These are phyloP conservation scores for Solanum habrochaites DNA, from an alignment of 257 asterid genomes.

Conservation along the genomic window DNA sequence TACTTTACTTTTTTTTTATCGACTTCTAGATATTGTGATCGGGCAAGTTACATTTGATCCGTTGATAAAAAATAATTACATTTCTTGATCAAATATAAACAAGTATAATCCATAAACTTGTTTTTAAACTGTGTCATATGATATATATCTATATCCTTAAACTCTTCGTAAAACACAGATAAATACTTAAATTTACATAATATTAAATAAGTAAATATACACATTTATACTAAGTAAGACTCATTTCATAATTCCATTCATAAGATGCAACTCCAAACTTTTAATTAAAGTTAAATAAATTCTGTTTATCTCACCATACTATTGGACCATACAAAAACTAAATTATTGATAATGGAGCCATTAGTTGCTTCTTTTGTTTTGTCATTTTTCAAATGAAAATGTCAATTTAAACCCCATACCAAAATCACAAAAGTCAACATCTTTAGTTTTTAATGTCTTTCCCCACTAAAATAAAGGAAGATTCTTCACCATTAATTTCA, in stretches of 20 bases:
- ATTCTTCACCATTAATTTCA: neutral
- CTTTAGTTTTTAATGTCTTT: neutral
- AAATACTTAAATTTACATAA: rapidly evolving
- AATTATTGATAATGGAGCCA: neutral
- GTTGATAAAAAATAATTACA: too few species aligned
- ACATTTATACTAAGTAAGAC: rapidly evolving
- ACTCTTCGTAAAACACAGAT: rapidly evolving
- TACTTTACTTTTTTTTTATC: neutral
- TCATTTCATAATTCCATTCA: neutral
- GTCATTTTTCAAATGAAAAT: neutral
- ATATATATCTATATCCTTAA: too few species aligned
- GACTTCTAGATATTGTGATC: neutral
- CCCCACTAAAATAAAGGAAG: neutral
- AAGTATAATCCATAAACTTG: neutral
- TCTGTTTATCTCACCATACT: neutral
- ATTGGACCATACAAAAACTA: neutral
- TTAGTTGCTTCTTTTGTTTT: neutral
- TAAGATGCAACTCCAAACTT: neutral
- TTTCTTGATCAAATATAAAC: neutral
- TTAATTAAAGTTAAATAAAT: neutral
- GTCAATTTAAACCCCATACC: neutral
- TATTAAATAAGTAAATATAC: too few species aligned
- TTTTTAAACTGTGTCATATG: too few species aligned
- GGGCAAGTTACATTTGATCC: neutral
- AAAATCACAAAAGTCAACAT: neutral